Conservation (phyloP, 163 green algal species). For the Scenedesmus sp. region DNA sequence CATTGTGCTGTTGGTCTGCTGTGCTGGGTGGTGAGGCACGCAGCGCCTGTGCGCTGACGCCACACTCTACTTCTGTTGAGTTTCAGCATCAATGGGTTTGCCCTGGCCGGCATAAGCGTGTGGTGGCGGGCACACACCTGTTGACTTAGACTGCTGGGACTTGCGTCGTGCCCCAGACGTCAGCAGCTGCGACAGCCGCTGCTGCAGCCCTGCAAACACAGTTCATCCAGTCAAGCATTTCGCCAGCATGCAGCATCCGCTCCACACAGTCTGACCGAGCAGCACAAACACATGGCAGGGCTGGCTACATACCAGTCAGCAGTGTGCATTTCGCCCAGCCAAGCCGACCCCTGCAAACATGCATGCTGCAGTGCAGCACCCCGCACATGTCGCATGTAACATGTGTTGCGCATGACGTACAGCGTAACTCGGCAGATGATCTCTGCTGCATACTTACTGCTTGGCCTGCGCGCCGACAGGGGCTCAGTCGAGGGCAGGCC, state of each 20-base stretch:
- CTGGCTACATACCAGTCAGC: no score
- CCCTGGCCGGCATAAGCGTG: neutral
- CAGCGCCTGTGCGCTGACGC: no score
- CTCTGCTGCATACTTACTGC: neutral
- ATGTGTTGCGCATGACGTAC: neutral
- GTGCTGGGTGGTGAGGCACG: no score
- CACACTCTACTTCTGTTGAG: no score
- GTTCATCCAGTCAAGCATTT: neutral
- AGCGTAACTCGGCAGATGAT: neutral
- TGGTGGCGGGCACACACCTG: neutral
- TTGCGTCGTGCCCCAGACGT: neutral
- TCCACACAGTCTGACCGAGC: neutral
- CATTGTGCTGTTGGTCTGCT: no score
- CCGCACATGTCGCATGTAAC: no score
- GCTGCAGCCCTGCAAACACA: neutral
- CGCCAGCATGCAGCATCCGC: neutral
- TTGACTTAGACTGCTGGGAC: neutral
- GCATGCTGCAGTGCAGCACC: no score
- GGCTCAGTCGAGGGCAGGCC: neutral
- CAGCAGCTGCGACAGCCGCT: constrained; percentile 2
- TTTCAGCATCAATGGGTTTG: no score
- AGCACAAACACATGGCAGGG: no score
- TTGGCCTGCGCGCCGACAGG: neutral
- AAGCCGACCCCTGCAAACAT: neutral
- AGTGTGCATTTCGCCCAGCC: neutral